These are phyloP conservation scores for Calonectria leucothoes DNA, from an alignment of 2,329 filamentous ascomycete species.

Conservation along the genomic window DNA sequence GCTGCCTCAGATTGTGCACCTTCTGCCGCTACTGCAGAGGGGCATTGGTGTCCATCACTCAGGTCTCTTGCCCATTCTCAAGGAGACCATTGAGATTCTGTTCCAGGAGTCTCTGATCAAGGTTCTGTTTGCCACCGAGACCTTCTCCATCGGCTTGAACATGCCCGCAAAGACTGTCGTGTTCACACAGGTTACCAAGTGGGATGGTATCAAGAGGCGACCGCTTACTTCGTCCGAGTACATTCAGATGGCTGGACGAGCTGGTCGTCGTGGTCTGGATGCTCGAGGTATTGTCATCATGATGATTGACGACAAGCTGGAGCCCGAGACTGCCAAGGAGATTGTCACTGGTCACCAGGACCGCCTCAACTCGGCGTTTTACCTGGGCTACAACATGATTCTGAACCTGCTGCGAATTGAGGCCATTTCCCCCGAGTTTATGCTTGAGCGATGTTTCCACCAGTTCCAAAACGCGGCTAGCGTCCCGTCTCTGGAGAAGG, in stretches of 20 bases:
- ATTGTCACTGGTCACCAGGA: constrained; percentile 98
- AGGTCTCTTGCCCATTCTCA: constrained; percentile 92
- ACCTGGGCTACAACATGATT: constrained; percentile 99
- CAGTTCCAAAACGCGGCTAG: constrained; percentile 97
- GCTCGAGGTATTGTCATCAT: constrained; percentile 99
- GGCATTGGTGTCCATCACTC: constrained; percentile 99
- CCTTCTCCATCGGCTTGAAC: constrained; percentile 97
- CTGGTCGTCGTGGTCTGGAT: constrained; percentile 95
- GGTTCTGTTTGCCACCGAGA: constrained; percentile 97
- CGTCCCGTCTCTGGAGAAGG: constrained; percentile 85
- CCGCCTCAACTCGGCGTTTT: constrained; percentile 96
- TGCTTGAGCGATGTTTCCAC: constrained; percentile 98
- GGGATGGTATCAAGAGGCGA: constrained; percentile 83
- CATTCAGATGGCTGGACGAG: constrained; percentile 98
- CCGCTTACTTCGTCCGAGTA: constrained; percentile 96
- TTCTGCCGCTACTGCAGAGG: constrained; percentile 87
- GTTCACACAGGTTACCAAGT: constrained; percentile 97
- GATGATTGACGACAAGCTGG: constrained; percentile 98
- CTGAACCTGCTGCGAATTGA: constrained; percentile 97
- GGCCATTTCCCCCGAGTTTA: constrained; percentile 97
- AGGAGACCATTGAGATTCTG: constrained; percentile 98
- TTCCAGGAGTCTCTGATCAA: constrained; percentile 99
- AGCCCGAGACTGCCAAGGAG: constrained; percentile 91
- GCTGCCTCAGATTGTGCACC: constrained; percentile 89
- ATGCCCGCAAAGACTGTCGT: constrained; percentile 99